Conservation (phyloP, 169 alveolate species). For the Babesia divergens region DNA sequence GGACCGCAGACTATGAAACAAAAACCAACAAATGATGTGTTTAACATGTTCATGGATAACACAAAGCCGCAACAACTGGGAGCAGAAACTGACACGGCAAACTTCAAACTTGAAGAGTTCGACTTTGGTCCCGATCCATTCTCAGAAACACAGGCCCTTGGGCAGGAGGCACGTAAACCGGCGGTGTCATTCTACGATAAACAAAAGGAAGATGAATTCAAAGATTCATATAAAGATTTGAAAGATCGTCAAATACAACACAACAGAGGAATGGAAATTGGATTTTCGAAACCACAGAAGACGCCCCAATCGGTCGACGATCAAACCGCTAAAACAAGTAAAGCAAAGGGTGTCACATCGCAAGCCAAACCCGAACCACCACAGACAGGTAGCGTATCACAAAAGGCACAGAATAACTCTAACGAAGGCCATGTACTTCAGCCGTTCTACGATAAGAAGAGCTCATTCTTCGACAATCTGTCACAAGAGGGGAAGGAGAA, state of each 20-base stretch:
- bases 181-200: not conserved
- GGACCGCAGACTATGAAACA: not conserved
- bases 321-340: not conserved
- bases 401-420: not conserved
- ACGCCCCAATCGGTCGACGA: not conserved
- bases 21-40: not conserved
- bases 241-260: not conserved
- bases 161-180: not conserved
- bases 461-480: conserved; percentile 75
- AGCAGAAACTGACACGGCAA: not conserved
- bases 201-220: not conserved
- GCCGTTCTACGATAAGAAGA: conserved; percentile 69
- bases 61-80: not conserved
- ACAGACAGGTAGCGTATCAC: not conserved
- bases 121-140: conserved; percentile 36
- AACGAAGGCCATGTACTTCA: not conserved
- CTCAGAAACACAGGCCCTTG: not conserved
- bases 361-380: conserved; percentile 1
- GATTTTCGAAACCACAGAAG: not conserved
- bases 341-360: not conserved
- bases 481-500: conserved; percentile 27
- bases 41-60: not conserved
- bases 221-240: not conserved
- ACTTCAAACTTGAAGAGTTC: conserved; percentile 7
- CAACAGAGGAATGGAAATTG: not conserved